Evolutionary conservation across 2,329 filamentous ascomycete genomes (phyloP).

Genomic region (Ceratocystis colombiana): DNA sequence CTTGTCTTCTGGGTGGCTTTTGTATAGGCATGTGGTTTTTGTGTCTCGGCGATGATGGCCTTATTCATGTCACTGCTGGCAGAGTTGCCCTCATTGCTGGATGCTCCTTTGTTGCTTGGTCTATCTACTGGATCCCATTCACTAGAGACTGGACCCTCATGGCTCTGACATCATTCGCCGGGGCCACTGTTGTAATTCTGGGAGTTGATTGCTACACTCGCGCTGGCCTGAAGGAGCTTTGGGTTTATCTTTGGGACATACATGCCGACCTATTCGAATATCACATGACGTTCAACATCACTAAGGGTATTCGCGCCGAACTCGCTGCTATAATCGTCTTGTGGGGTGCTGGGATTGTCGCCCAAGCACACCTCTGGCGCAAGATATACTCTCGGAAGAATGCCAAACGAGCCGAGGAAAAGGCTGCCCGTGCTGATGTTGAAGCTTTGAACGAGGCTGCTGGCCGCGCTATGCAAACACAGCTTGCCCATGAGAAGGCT

Average conservation of each 20-base stretch:
- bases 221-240: conserved; percentile 92
- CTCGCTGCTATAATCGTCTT: conserved; percentile 67
- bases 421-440: conserved; percentile 44
- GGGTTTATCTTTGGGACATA: conserved; percentile 80
- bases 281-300: conserved; percentile 71
- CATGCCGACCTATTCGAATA: conserved; percentile 69
- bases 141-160: conserved; percentile 74
- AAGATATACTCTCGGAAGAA: conserved; percentile 56
- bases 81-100: conserved; percentile 66
- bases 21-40: conserved; percentile 86
- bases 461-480: conserved; percentile 55
- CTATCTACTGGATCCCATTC: conserved; percentile 66
- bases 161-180: conserved; percentile 64
- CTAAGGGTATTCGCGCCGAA: conserved; percentile 76
- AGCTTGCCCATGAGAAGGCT: conserved; percentile 50
- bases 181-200: conserved; percentile 66
- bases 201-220: conserved; percentile 85
- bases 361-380: conserved; percentile 78
- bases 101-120: conserved; percentile 58
- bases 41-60: conserved; percentile 62
- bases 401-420: conserved; percentile 41
- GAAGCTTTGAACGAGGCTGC: conserved; percentile 59
- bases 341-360: conserved; percentile 64
- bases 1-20: conserved; percentile 78
- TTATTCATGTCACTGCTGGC: conserved; percentile 51